Evolutionary conservation across 805 yeast genomes (phyloP).

Genomic region (Teunomyces cretensis): DNA sequence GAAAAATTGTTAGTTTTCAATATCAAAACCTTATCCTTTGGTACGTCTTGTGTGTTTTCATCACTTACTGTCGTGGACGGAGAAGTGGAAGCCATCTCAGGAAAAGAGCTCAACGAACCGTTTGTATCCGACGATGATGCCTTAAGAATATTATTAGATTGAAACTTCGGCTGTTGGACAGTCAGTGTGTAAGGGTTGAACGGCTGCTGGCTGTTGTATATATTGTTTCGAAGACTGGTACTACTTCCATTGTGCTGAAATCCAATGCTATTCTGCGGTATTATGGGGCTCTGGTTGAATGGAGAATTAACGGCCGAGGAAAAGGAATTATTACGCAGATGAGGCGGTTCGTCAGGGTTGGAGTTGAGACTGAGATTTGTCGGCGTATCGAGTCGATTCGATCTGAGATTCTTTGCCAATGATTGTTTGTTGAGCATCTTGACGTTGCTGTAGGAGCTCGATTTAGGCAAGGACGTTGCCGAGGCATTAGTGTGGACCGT

Average conservation of each 20-base stretch:
- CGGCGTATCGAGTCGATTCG: constrained; percentile 24
- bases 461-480: constrained; percentile 7
- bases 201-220: background rate
- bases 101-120: constrained; percentile 3
- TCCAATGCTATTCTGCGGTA: background rate
- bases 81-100: background rate
- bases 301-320: background rate
- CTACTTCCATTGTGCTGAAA: background rate
- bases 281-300: background rate
- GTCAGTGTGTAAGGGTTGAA: constrained; percentile 1
- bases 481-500: constrained; percentile 2
- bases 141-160: constrained; percentile 4
- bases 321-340: constrained; percentile 1
- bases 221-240: background rate
- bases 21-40: background rate
- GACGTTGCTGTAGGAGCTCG: constrained; percentile 18
- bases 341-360: background rate
- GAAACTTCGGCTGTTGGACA: constrained; percentile 4
- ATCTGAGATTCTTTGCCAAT: constrained; percentile 22
- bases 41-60: background rate
- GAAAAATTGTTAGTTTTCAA: constrained; percentile 2
- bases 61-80: background rate
- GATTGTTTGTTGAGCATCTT: constrained; percentile 15
- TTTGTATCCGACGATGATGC: constrained; percentile 4
- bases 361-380: constrained; percentile 18